Percentiles rank a stretch among this genome's conserved stretches.
Evolutionary conservation across 768 basidiomycete genomes (phyloP).

Genomic region (Gloeostereum incarnatum): DNA sequence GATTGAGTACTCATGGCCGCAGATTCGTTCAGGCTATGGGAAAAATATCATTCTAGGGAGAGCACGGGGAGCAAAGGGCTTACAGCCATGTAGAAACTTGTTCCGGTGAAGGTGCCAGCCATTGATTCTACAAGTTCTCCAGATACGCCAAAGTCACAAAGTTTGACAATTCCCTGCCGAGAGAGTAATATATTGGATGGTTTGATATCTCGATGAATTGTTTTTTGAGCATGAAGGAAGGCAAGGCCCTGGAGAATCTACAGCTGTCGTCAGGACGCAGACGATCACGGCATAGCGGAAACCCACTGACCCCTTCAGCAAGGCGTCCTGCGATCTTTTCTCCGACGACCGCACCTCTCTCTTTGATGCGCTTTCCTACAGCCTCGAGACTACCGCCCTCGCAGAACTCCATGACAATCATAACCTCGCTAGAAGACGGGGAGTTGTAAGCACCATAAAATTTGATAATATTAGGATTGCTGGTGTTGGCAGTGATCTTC

Average conservation of each 20-base stretch:
- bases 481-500: slow-evolving; percentile 76
- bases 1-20: slow-evolving; percentile 86
- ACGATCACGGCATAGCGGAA: slow-evolving; percentile 3
- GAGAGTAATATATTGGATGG: slow-evolving; percentile 91
- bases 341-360: slow-evolving; percentile 68
- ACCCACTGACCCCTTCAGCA: slow-evolving; percentile 73
- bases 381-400: slow-evolving; percentile 88
- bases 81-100: slow-evolving; percentile 98
- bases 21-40: slow-evolving; percentile 84
- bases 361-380: slow-evolving; percentile 77
- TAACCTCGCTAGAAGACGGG: slow-evolving; percentile 83
- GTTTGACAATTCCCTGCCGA: slow-evolving; percentile 80
- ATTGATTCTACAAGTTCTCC: slow-evolving; percentile 87
- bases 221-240: slow-evolving; percentile 84
- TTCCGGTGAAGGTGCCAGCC: slow-evolving; percentile 96
- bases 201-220: slow-evolving; percentile 95
- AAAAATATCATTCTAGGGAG: slow-evolving; percentile 4
- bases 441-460: slow-evolving; percentile 93
- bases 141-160: slow-evolving; percentile 96
- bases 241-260: slow-evolving; percentile 87
- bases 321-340: slow-evolving; percentile 88
- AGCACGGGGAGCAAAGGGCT: slow-evolving; percentile 22
- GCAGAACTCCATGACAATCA: slow-evolving; percentile 88
- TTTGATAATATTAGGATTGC: slow-evolving; percentile 79
- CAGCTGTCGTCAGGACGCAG: slow-evolving; percentile 6